Evolutionary conservation across 345 rosid genomes (phyloP), one percentile per base, ranked within the genome.

Genomic region (Microcos paniculata): DNA sequence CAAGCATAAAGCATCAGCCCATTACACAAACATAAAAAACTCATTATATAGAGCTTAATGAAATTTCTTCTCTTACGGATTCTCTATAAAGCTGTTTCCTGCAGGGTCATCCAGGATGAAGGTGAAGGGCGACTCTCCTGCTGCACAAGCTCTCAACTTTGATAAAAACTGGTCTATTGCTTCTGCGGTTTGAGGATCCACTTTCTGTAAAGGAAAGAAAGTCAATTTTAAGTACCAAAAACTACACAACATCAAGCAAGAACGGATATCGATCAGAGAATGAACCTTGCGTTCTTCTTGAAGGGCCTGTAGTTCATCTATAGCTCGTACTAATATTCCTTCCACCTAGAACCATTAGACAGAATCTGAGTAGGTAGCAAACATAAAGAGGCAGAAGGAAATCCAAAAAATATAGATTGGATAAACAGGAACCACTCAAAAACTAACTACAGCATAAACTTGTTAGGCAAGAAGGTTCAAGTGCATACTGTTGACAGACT

Each of bases 61-160:
- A 67, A 40, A 55, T 28, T n/a, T 53, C 18, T 33, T 16, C 68
- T 31, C 97, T 91, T 89, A 95, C 98, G 87, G 99, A 72, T 93
- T 95, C 80, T 95, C 99, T 70, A 95, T 83, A 82, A 95, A 95
- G 87, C 99, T 89, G 85, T 95, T 95, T 76, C 99, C 99, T 67
- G 97, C 83, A 69, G 97, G 96, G 86, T 95, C 99, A 74, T 95
- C 97, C 80, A 95, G 83, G 84, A 91, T 79, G 82, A 93, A 85
- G 76, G 94, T 89, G 79, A 91, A 93, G 24, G 93, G 55, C 12
- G 82, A 85, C 58, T 76, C 87, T 58, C 90, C 97, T 33, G 82
- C 70, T 67, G 97, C 90, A 89, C 94, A 93, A 68, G 94, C 91
- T 80, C 86, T 95, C 81, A 95, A 68, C 86, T 89, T 95, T 70